These are phyloP conservation scores for Cercospora sojina DNA, from an alignment of 2,329 filamentous ascomycete species.

Conservation along the genomic window DNA sequence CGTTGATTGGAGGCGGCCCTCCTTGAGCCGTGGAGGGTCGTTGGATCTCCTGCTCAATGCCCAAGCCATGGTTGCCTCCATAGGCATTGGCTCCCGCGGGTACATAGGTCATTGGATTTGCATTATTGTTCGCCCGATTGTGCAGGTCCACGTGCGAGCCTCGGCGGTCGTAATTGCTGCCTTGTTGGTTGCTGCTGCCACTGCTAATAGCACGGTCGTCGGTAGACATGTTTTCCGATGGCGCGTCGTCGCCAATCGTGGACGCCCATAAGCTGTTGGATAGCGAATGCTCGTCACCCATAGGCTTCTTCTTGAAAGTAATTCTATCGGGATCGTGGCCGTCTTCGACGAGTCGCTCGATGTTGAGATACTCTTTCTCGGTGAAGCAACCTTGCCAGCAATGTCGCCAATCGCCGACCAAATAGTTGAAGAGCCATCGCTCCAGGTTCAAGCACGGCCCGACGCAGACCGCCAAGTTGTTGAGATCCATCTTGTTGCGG, in stretches of 20 bases:
- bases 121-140: constrained; percentile 23
- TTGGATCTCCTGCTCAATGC: constrained; percentile 23
- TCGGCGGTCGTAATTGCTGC: constrained; percentile 17
- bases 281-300: constrained; percentile 22
- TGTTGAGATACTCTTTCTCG: constrained; percentile 58
- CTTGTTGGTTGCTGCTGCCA: constrained; percentile 21
- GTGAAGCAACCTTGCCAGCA: constrained; percentile 97
- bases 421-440: constrained; percentile 88
- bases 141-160: constrained; percentile 19
- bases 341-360: constrained; percentile 30
- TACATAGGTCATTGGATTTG: constrained; percentile 28
- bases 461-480: constrained; percentile 94
- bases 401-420: constrained; percentile 92
- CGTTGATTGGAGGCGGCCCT: constrained; percentile 11
- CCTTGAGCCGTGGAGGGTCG: constrained; percentile 25
- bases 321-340: constrained; percentile 23
- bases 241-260: constrained; percentile 21
- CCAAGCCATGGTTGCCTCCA: constrained; percentile 18
- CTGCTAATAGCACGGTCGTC: constrained; percentile 27
- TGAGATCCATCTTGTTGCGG: constrained; percentile 98
- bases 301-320: constrained; percentile 10
- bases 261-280: constrained; percentile 21
- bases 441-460: constrained; percentile 97
- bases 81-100: constrained; percentile 25
- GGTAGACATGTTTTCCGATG: constrained; percentile 6